These are phyloP conservation scores for Cyberlindnera mississippiensis DNA, from an alignment of 805 yeast genomes.

Conservation along the genomic window DNA sequence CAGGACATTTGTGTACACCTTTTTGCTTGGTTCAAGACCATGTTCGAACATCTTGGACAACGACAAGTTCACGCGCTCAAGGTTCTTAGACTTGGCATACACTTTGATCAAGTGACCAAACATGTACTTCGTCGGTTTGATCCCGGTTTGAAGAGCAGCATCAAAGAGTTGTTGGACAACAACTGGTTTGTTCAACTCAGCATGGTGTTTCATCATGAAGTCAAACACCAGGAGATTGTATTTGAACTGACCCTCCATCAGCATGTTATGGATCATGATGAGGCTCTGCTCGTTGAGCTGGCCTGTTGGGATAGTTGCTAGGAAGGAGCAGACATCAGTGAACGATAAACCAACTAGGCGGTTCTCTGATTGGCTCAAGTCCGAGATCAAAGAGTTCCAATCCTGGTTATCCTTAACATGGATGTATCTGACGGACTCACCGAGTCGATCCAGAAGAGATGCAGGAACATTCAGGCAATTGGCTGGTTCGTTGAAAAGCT, in stretches of 20 bases:
- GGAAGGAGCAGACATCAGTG: slow-evolving; percentile 32
- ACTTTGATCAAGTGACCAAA: slow-evolving; percentile 41
- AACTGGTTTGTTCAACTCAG: slow-evolving; percentile 25
- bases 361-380: slow-evolving; percentile 23
- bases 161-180: slow-evolving; percentile 33
- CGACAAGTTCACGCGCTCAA: slow-evolving; percentile 21
- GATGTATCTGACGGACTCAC: slow-evolving; percentile 37
- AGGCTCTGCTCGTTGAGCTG: slow-evolving; percentile 28
- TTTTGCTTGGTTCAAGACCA: slow-evolving; percentile 38
- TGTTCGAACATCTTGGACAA: slow-evolving; percentile 25
- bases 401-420: slow-evolving; percentile 39
- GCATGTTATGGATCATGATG: slow-evolving; percentile 29
- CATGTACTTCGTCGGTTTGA: slow-evolving; percentile 32
- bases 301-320: slow-evolving; percentile 35
- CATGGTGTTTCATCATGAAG: slow-evolving; percentile 35
- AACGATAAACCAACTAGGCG: slow-evolving; percentile 34
- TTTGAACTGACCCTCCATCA: slow-evolving; percentile 30
- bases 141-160: slow-evolving; percentile 23
- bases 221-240: slow-evolving; percentile 32
- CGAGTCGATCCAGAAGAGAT: slow-evolving; percentile 35
- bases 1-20: slow-evolving; percentile 52
- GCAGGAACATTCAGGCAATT: slow-evolving; percentile 31
- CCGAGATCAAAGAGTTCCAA: slow-evolving; percentile 36
- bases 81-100: slow-evolving; percentile 33
- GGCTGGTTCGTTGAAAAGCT: slow-evolving; percentile 26